Evolutionary conservation across 768 basidiomycete species (phyloP).

Genomic region (Leucocoprinus sp.): DNA sequence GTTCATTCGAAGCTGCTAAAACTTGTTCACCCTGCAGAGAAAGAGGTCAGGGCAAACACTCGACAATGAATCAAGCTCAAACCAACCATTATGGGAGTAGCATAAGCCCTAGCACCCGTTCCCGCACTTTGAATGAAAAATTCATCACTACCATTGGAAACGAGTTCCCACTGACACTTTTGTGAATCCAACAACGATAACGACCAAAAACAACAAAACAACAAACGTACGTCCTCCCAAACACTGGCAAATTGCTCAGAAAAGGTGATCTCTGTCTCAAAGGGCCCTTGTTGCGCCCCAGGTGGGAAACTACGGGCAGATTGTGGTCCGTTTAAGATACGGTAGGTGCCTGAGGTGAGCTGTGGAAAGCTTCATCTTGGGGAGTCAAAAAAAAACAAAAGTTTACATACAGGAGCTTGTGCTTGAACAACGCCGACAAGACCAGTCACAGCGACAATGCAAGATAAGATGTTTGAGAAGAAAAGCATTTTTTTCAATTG

Average conservation of each 20-base stretch:
- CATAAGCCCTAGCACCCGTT: conserved; percentile 4
- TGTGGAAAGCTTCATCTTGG: no score
- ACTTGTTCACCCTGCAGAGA: background rate
- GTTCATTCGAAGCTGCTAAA: conserved; percentile 1
- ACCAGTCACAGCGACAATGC: background rate
- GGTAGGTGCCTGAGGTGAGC: conserved; percentile 5
- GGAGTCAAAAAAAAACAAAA: background rate
- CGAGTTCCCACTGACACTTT: conserved; percentile 7
- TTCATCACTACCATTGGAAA: background rate
- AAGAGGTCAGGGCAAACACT: no score
- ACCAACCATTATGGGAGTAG: background rate
- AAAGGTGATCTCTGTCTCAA: conserved; percentile 1
- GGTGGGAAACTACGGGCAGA: conserved; percentile 9
- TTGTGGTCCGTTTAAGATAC: conserved; percentile 6
- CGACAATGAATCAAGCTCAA: background rate
- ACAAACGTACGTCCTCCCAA: background rate
- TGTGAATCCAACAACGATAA: no score
- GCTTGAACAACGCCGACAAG: background rate
- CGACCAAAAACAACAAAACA: background rate
- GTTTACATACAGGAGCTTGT: background rate
- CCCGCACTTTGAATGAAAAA: conserved; percentile 5
- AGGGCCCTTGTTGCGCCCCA: background rate
- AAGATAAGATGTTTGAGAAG: no score
- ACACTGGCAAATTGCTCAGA: conserved; percentile 6
- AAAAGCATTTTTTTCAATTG: no score